Conservation (phyloP, 768 basidiomycete species). For the Pholiota conissans region DNA sequence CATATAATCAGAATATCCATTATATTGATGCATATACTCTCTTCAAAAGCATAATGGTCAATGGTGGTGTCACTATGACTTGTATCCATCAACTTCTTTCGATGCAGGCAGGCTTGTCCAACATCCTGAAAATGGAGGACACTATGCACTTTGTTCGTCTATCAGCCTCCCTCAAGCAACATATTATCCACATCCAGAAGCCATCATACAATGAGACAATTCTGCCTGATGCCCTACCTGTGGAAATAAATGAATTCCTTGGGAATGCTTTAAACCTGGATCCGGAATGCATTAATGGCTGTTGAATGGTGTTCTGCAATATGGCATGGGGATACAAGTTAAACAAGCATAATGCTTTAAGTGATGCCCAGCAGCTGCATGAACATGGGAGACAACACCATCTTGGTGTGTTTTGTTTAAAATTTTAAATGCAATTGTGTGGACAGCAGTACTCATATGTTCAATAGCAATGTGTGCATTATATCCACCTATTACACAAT, state of each 20-base stretch:
- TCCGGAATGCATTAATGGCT: neutral
- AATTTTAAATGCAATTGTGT: too few relatives aligned
- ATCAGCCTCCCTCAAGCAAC: neutral
- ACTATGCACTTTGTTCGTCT: constrained; percentile 6
- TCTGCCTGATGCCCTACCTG: neutral
- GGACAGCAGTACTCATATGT: neutral
- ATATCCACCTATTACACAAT: constrained; percentile 7
- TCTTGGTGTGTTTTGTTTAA: neutral
- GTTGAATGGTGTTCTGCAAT: neutral
- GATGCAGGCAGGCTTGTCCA: neutral
- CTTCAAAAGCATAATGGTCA: neutral
- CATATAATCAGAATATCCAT: neutral
- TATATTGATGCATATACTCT: neutral
- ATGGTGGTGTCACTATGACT: neutral
- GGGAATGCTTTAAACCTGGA: neutral
- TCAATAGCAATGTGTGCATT: constrained; percentile 6
- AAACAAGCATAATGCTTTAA: neutral
- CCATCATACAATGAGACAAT: neutral
- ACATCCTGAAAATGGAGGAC: constrained; percentile 3
- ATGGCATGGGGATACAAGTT: neutral
- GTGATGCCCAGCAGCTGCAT: constrained; percentile 4
- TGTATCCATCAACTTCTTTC: neutral
- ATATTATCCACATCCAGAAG: constrained; percentile 6
- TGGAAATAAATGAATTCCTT: constrained; percentile 4
- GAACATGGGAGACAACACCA: constrained; percentile 1